Evolutionary conservation across 306 rosid species (phyloP).

Genomic region (Citrullus colocynthis): DNA sequence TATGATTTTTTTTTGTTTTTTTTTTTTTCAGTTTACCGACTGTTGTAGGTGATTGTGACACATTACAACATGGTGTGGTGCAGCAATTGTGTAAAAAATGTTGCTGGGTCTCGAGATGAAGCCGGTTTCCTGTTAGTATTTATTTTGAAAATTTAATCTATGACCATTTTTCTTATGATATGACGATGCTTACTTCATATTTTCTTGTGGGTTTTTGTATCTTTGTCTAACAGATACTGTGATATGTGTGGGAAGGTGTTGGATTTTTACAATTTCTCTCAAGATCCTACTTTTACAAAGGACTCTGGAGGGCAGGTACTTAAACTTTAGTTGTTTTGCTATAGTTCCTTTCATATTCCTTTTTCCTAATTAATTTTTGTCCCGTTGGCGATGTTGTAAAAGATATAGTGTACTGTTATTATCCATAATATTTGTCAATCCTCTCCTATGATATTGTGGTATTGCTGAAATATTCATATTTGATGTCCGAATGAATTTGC

Average conservation of each 20-base stretch:
- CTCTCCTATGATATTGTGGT: not conserved
- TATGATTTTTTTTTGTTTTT: not conserved
- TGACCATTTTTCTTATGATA: not conserved
- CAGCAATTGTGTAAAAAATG: slow-evolving; percentile 5
- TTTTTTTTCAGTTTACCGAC: not conserved
- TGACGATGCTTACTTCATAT: not conserved
- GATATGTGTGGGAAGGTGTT: slow-evolving; percentile 17
- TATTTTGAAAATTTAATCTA: not conserved
- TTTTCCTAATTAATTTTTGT: not conserved
- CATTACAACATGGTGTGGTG: slow-evolving; percentile 10
- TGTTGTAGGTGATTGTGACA: not conserved
- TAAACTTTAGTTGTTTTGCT: not conserved
- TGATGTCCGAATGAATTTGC: slow-evolving; percentile 3
- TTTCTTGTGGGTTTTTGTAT: not conserved
- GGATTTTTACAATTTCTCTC: slow-evolving; percentile 8
- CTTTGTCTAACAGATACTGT: slow-evolving; percentile 9
- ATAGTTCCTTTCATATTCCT: not conserved
- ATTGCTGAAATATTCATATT: not conserved
- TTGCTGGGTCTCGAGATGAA: slow-evolving; percentile 1
- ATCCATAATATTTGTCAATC: not conserved
- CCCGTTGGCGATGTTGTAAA: not conserved
- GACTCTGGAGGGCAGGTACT: slow-evolving; percentile 13
- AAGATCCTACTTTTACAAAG: slow-evolving; percentile 13
- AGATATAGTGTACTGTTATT: not conserved
- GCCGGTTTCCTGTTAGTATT: slow-evolving; percentile 9